Conservation (phyloP, 352 stramenopile genomes). For the Phytophthora pisi region DNA sequence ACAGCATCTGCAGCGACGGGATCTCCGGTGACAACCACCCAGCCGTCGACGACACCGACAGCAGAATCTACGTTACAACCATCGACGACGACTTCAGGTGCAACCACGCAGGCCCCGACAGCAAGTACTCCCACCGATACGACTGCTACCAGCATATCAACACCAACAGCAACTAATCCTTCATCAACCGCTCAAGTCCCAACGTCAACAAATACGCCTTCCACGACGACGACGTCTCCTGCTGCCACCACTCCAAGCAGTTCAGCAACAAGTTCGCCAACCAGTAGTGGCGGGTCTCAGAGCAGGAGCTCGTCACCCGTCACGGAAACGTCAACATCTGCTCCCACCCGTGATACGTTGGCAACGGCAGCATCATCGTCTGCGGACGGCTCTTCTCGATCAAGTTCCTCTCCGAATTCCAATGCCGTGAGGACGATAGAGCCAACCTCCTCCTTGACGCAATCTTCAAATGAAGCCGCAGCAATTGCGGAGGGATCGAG, state of each 20-base stretch:
- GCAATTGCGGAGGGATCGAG: slow-evolving; percentile 3
- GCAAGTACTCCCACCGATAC: slow-evolving; percentile 6
- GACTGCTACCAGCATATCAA: neutral
- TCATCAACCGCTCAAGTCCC: neutral
- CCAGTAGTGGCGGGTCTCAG: neutral
- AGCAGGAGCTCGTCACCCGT: slow-evolving; percentile 1
- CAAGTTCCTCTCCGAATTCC: slow-evolving; percentile 10
- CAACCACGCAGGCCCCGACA: neutral
- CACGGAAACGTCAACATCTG: neutral
- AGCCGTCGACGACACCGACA: slow-evolving; percentile 1
- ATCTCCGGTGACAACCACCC: neutral
- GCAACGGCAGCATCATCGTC: slow-evolving; percentile 7
- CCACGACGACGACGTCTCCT: neutral
- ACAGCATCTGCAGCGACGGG: no score
- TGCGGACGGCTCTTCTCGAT: slow-evolving; percentile 6
- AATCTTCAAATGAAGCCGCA: slow-evolving; percentile 5
- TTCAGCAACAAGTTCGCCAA: no score
- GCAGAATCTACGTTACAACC: slow-evolving; percentile 1
- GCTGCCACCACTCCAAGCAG: no score
- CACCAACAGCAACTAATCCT: neutral
- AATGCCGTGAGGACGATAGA: slow-evolving; percentile 9
- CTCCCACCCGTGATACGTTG: slow-evolving; percentile 1
- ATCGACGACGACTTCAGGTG: slow-evolving; percentile 6
- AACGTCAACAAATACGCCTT: neutral
- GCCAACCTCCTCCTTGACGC: slow-evolving; percentile 4